phyloP scores from a whole-genome alignment of 1,284 basidiomycete genomes.

The Pulchroboletus neoregius region DNA sequence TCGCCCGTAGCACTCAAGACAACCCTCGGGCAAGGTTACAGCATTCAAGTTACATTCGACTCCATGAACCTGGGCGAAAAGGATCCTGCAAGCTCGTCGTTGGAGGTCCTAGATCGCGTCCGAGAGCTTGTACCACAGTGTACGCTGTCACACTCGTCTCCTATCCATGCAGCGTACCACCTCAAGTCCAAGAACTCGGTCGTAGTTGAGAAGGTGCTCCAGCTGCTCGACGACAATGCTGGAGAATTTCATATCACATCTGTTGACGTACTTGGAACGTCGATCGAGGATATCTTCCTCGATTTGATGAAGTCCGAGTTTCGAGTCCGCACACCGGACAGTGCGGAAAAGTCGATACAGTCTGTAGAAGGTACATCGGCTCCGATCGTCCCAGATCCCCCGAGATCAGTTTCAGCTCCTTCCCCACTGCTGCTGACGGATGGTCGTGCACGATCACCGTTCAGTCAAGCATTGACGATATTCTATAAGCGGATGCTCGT shows the following conservation, averaged over 20 bases:
- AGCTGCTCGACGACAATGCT: slow-evolving; percentile 47
- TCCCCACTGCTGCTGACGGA: slow-evolving; percentile 41
- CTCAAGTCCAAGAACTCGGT: slow-evolving; percentile 54
- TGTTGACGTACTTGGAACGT: slow-evolving; percentile 68
- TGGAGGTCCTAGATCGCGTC: slow-evolving; percentile 44
- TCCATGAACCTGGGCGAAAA: slow-evolving; percentile 16
- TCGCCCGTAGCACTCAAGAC: slow-evolving; percentile 72
- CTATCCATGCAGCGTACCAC: slow-evolving; percentile 46
- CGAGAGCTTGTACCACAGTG: slow-evolving; percentile 46
- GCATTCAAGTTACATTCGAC: slow-evolving; percentile 50
- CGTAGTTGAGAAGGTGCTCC: slow-evolving; percentile 53
- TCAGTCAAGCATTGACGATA: slow-evolving; percentile 63
- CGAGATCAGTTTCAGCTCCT: slow-evolving; percentile 35
- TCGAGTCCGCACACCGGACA: neutral
- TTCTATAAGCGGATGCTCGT: slow-evolving; percentile 71
- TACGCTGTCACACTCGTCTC: slow-evolving; percentile 39
- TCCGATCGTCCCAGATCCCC: slow-evolving; percentile 33
- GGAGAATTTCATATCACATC: slow-evolving; percentile 39
- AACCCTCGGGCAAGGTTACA: slow-evolving; percentile 69
- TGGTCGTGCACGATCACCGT: slow-evolving; percentile 48
- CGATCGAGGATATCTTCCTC: slow-evolving; percentile 80
- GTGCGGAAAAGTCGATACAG: slow-evolving; percentile 13
- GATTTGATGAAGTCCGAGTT: slow-evolving; percentile 57
- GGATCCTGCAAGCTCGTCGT: slow-evolving; percentile 12
- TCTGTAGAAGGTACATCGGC: slow-evolving; percentile 9